phyloP scores from a whole-genome alignment of 1,139 yeast species.

The Pichia sp. region DNA sequence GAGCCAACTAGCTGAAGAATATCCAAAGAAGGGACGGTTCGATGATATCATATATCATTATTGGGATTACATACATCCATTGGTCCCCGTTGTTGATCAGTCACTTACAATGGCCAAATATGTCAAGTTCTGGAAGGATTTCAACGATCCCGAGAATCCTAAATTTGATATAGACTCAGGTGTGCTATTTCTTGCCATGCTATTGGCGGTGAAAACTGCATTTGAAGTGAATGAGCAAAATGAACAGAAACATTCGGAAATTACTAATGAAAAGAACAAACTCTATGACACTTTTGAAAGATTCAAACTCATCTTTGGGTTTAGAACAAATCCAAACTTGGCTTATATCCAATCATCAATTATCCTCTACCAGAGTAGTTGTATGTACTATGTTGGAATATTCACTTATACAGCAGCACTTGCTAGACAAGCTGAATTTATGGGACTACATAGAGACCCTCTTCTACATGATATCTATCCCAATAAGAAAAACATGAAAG shows the following conservation, averaged over 20 bases:
- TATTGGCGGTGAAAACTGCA: slow-evolving; percentile 12
- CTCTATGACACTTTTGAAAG: slow-evolving; percentile 11
- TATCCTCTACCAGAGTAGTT: slow-evolving; percentile 11
- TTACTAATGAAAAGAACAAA: slow-evolving; percentile 5
- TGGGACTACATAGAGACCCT: slow-evolving; percentile 18
- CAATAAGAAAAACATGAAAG: slow-evolving; percentile 5
- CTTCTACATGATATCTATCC: slow-evolving; percentile 14
- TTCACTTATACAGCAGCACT: slow-evolving; percentile 14
- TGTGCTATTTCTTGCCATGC: slow-evolving; percentile 13
- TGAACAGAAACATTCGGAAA: not conserved
- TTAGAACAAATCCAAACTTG: slow-evolving; percentile 10
- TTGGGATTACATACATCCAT: slow-evolving; percentile 15
- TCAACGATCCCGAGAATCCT: slow-evolving; percentile 3
- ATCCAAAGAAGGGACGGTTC: slow-evolving; percentile 11
- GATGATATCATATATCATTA: slow-evolving; percentile 11
- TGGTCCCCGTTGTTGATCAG: slow-evolving; percentile 14
- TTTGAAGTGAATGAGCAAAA: slow-evolving; percentile 9
- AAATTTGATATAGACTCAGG: slow-evolving; percentile 14
- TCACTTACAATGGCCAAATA: slow-evolving; percentile 7
- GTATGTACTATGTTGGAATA: slow-evolving; percentile 12
- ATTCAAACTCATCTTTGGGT: slow-evolving; percentile 11
- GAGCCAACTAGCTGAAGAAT: slow-evolving; percentile 6
- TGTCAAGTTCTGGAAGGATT: slow-evolving; percentile 11
- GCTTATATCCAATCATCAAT: slow-evolving; percentile 14
- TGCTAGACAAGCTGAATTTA: slow-evolving; percentile 15